Base-by-base conservation (phyloP, 1,284 basidiomycete genomes). In the Irpex lacteus region DNA sequence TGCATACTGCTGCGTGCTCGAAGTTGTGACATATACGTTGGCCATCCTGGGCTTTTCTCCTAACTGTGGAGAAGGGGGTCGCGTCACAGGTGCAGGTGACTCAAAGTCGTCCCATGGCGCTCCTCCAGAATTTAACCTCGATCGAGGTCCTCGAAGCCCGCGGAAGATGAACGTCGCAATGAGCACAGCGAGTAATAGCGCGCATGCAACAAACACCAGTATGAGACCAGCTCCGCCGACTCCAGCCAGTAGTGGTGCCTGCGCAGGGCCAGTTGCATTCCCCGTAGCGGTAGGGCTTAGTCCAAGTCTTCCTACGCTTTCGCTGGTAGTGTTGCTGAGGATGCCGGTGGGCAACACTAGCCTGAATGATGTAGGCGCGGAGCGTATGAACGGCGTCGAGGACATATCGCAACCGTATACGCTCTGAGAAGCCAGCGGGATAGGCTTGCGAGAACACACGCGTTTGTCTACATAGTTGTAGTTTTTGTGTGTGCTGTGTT, bases 151-250 rank as follows among this genome's bases (percentile, higher is more conserved):
- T 13, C 63, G 65, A 15, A 60, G 15, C n/a, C 56, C 32, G 4
- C 66, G 60, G 15, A 66, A 19, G n/a, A 67, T 55, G 34, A 68
- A 21, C n/a, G 65, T 34, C 47, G 67, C 65, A 58, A 67, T 62
- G 54, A 73, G 66, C 9, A 68, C 67, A 44, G 70, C 70, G 36
- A 71, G 54, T 36, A 75, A 68, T 26, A 75, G 67, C n/a, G 71
- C 73, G 26, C 68, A 70, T 11, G 72, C 73, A 63, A 73, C 68
- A 63, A 70, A 73, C 9, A 75, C 72, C 53, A 74, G 67, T 66
- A 74, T 73, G 59, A 73, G 67, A 6, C 72, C 71, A 7, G 72
- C 70, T n/a, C 72, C 72, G 47, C 69, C 71, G 9, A 68, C 63
- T n/a, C 66, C 57, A 19, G 65, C 47, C 37, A 64, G 60, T 15